Percentiles rank a stretch among this genome's conserved stretches.
Conservation (phyloP, 768 basidiomycete species). For the Phylloporus sp. region DNA sequence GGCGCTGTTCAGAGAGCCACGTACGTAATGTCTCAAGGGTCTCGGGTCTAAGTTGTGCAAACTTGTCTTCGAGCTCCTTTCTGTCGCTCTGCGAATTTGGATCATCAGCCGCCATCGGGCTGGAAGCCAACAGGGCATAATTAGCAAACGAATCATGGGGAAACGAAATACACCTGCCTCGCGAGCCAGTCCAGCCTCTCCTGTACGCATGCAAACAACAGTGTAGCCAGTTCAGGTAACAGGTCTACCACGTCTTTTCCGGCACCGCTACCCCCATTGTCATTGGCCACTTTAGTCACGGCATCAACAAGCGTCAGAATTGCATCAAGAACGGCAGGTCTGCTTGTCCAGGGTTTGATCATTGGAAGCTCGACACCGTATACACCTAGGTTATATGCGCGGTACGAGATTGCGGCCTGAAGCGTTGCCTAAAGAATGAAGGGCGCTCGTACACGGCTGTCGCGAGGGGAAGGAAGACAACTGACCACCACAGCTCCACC, state of each 20-base stretch:
- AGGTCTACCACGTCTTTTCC: slow-evolving; percentile 44
- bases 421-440: slow-evolving; percentile 52
- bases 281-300: slow-evolving; percentile 37
- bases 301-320: slow-evolving; percentile 67
- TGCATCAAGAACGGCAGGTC: slow-evolving; percentile 59
- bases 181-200: slow-evolving; percentile 67
- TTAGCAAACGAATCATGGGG: neutral
- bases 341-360: slow-evolving; percentile 82
- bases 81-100: slow-evolving; percentile 50
- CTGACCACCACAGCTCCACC: slow-evolving; percentile 56
- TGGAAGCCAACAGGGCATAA: slow-evolving; percentile 22
- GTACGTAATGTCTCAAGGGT: slow-evolving; percentile 76
- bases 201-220: slow-evolving; percentile 60
- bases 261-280: slow-evolving; percentile 4
- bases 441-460: neutral
- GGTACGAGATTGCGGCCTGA: slow-evolving; percentile 68
- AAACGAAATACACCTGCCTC: slow-evolving; percentile 36
- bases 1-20: slow-evolving; percentile 21
- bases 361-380: slow-evolving; percentile 75
- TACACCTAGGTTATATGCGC: slow-evolving; percentile 61
- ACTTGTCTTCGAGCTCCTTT: slow-evolving; percentile 59
- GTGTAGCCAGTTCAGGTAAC: slow-evolving; percentile 58
- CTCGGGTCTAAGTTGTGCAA: slow-evolving; percentile 66
- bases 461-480: slow-evolving; percentile 4
- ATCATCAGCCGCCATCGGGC: slow-evolving; percentile 42